phyloP scores from a whole-genome alignment of 345 rosid species.

The Citrus inodora region DNA sequence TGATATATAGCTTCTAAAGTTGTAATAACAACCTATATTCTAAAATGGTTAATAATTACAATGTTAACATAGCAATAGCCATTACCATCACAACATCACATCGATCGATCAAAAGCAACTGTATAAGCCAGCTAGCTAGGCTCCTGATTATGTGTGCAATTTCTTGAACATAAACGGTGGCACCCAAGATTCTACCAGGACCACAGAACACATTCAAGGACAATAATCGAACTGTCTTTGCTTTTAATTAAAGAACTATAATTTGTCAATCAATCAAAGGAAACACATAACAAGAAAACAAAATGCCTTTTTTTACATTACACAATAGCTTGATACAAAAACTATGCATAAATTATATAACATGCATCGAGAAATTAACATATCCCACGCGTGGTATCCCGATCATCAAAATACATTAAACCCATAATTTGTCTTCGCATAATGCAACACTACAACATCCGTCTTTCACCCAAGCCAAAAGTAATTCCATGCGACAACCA shows the following conservation, averaged over 20 bases:
- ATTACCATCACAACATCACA: background rate
- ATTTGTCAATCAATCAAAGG: slow-evolving; percentile 6
- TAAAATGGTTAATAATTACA: no score
- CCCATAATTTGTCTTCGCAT: slow-evolving; percentile 22
- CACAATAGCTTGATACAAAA: background rate
- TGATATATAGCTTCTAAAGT: no score
- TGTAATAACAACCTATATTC: no score
- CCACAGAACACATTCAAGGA: slow-evolving; percentile 7
- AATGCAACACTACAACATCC: slow-evolving; percentile 1
- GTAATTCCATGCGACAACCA: slow-evolving; percentile 3
- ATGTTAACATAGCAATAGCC: no score
- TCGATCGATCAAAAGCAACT: background rate
- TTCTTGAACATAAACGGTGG: background rate
- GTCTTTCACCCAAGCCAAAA: slow-evolving; percentile 11
- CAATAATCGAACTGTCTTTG: background rate
- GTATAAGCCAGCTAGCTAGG: background rate
- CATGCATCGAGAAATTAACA: slow-evolving; percentile 33
- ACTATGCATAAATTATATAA: background rate
- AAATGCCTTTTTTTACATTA: slow-evolving; percentile 3
- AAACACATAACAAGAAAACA: slow-evolving; percentile 10
- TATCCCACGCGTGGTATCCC: slow-evolving; percentile 30
- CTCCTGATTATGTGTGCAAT: slow-evolving; percentile 14
- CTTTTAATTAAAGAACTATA: background rate
- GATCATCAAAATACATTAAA: slow-evolving; percentile 10
- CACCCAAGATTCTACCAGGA: slow-evolving; percentile 3